phyloP scores from a whole-genome alignment of 805 yeast species.

The Diddensiella transvaalensis region DNA sequence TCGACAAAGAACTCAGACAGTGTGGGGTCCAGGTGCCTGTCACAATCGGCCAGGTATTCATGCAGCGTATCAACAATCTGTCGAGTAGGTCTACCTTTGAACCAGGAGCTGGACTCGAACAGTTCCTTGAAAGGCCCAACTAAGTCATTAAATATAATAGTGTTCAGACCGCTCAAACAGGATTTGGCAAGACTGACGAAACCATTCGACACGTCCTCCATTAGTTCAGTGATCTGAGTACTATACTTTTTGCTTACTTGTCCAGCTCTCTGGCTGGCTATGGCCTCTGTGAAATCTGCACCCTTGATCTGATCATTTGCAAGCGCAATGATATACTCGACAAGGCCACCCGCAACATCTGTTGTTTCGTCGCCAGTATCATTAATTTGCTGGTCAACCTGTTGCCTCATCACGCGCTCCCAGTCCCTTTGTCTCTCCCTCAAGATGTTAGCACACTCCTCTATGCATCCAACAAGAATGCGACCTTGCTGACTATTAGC shows the following conservation, averaged over 20 bases:
- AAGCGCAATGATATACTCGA: slow-evolving; percentile 76
- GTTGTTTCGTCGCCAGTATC: slow-evolving; percentile 36
- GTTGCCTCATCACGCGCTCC: slow-evolving; percentile 51
- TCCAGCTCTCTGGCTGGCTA: slow-evolving; percentile 60
- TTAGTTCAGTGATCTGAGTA: slow-evolving; percentile 51
- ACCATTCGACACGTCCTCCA: slow-evolving; percentile 70
- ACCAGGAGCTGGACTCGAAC: slow-evolving; percentile 65
- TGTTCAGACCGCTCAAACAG: slow-evolving; percentile 52
- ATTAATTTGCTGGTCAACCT: slow-evolving; percentile 39
- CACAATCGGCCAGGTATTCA: slow-evolving; percentile 68
- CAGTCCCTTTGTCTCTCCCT: slow-evolving; percentile 61
- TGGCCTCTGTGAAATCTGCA: slow-evolving; percentile 66
- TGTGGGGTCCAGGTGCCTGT: slow-evolving; percentile 49
- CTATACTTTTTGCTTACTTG: slow-evolving; percentile 63
- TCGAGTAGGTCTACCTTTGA: slow-evolving; percentile 53
- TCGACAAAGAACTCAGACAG: slow-evolving; percentile 53
- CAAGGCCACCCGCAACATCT: slow-evolving; percentile 65
- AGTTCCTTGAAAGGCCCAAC: slow-evolving; percentile 56
- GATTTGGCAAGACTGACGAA: slow-evolving; percentile 70
- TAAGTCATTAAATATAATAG: slow-evolving; percentile 69
- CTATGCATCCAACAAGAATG: slow-evolving; percentile 73
- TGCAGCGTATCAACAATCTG: slow-evolving; percentile 67
- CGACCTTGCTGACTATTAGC: slow-evolving; percentile 79
- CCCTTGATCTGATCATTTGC: slow-evolving; percentile 81
- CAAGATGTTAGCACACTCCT: slow-evolving; percentile 61